Evolutionary conservation across 2,329 filamentous ascomycete species (phyloP).

Genomic region (Knoxdaviesia proteae): DNA sequence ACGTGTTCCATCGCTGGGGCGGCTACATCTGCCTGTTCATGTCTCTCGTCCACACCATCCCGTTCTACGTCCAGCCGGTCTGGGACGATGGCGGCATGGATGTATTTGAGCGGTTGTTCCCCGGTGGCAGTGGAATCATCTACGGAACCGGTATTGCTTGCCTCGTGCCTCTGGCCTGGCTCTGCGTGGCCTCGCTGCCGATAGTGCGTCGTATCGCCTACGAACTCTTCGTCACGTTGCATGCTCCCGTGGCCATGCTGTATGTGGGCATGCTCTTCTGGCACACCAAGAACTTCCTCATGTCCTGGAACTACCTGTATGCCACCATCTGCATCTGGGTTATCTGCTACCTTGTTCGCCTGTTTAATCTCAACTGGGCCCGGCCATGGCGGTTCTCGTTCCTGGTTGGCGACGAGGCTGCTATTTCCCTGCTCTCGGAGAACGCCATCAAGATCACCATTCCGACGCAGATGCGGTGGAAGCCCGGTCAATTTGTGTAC

Average conservation of each 20-base stretch:
- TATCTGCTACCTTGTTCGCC: conserved; percentile 48
- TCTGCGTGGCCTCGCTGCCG: conserved; percentile 70
- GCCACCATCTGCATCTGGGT: conserved; percentile 63
- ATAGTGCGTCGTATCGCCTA: conserved; percentile 59
- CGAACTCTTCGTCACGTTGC: conserved; percentile 65
- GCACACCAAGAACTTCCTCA: conserved; percentile 85
- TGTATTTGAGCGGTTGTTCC: conserved; percentile 51
- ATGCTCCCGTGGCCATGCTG: conserved; percentile 60
- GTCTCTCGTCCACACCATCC: conserved; percentile 64
- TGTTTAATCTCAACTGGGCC: conserved; percentile 81
- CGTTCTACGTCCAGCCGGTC: conserved; percentile 76
- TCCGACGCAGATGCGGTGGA: conserved; percentile 82
- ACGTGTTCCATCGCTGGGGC: conserved; percentile 83
- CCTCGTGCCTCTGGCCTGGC: conserved; percentile 58
- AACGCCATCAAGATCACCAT: conserved; percentile 93
- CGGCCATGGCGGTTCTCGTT: conserved; percentile 62
- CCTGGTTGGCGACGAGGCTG: conserved; percentile 77
- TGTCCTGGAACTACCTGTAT: conserved; percentile 77
- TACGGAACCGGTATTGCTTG: conserved; percentile 77
- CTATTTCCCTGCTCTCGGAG: conserved; percentile 73
- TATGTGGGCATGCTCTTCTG: conserved; percentile 80
- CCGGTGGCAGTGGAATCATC: conserved; percentile 41
- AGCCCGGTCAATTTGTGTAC: conserved; percentile 86
- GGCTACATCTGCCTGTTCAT: conserved; percentile 72
- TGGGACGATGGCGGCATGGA: conserved; percentile 58